Conservation (phyloP, 768 basidiomycete species). For the Termitomyces sp. region DNA sequence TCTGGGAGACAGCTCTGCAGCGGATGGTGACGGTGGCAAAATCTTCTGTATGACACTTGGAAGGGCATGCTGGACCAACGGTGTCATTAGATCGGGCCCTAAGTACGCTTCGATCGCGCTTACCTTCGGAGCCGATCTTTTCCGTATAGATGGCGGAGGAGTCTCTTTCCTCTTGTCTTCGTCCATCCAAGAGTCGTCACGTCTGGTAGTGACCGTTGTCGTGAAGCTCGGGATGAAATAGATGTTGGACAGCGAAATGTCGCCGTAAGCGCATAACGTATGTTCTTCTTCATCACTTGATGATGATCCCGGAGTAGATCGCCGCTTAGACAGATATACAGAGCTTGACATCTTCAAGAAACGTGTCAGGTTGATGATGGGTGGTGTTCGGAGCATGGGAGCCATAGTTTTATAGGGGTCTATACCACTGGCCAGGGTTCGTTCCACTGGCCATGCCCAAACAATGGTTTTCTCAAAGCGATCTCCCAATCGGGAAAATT, state of each 20-base stretch:
- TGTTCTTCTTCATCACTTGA: constrained; percentile 26
- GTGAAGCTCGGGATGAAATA: constrained; percentile 27
- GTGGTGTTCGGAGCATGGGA: neutral
- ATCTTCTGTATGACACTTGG: constrained; percentile 19
- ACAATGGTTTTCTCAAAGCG: neutral
- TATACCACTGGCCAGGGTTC: neutral
- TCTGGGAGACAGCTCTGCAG: constrained; percentile 10
- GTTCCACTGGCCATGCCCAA: neutral
- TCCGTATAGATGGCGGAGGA: neutral
- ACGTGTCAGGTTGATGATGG: neutral
- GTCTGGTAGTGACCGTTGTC: constrained; percentile 16
- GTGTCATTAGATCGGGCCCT: neutral
- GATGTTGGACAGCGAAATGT: constrained; percentile 34
- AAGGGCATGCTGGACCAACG: constrained; percentile 8
- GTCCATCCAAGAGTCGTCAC: constrained; percentile 6
- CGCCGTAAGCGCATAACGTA: constrained; percentile 37
- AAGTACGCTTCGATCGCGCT: neutral
- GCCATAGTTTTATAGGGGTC: neutral
- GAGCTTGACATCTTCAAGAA: neutral
- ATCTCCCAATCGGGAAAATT: neutral
- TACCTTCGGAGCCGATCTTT: neutral
- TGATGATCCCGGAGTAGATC: constrained; percentile 1
- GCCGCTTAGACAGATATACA: neutral
- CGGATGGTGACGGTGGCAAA: constrained; percentile 17
- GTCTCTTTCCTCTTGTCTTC: constrained; percentile 2